Base-by-base conservation (phyloP, 257 asterid species). In the Nicotiana otophora region DNA sequence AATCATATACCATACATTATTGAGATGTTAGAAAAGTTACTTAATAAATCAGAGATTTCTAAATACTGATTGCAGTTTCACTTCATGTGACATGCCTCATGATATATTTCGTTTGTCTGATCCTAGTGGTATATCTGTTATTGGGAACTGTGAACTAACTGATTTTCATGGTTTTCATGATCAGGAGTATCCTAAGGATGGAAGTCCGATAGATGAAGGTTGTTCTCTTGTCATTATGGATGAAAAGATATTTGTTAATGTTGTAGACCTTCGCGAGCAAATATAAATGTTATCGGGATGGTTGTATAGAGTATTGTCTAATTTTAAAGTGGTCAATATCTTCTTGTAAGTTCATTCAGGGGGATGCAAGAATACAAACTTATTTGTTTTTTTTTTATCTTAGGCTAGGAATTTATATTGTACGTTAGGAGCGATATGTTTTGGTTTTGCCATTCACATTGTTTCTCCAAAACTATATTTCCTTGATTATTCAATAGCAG, bases 31-130 rank as follows among this genome's bases (percentile, higher is more conserved):
- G 2, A 30, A 30, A 30, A 30, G 31, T 34, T 19, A 10, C 36
- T n/a, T 69, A 69, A 69, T 39, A 55, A 30, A 30, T 30, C 31
- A 30, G 1, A 1, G 12, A 46, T 36, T 72, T 19, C 14, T 12
- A 72, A 63, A 46, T 72, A 46, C 78, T 46, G 39, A 46, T 42
- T 72, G 36, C 57, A 23, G 79, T 72, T 46, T 46, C 39, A 36
- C 6, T 7, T 33, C 26, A 36, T 30, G 3, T 81, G 84, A 91
- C 94, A 94, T 97, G 64, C 98, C 98, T 63, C 95, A 90, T 77
- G 99, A 98, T 84, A 96, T 96, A 84, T 96, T 94, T 85, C 97
- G 93, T 92, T 94, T 94, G 58, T 92, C 96, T 19, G 98, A 96
- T 83, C 98, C 98, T 3, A 84, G 95, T 61, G 97, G 99, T 28